A percentile compares a stretch with the other conserved stretches of the same genome.
Conservation (phyloP, 208 protist species). For the Wallacemonas sp. region DNA sequence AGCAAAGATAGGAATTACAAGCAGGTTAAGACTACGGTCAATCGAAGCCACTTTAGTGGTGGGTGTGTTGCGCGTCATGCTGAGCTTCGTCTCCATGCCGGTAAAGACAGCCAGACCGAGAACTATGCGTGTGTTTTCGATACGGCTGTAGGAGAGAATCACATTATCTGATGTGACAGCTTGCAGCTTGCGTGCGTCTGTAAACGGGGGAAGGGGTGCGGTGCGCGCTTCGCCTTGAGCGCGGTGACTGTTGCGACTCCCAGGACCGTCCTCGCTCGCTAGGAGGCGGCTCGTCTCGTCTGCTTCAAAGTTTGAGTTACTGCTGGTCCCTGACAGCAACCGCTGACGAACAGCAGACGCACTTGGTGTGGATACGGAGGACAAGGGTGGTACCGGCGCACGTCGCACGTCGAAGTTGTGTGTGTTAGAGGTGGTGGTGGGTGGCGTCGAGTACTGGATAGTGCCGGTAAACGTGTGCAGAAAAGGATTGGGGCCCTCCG, state of each 20-base stretch:
- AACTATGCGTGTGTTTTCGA: conserved; percentile 82
- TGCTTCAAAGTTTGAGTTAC: conserved; percentile 3
- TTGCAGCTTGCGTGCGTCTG: conserved; percentile 13
- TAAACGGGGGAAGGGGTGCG: conserved; percentile 8
- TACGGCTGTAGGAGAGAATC: conserved; percentile 68
- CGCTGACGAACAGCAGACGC: background rate
- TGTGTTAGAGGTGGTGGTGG: background rate
- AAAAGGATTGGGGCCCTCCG: conserved; percentile 67
- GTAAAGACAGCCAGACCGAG: conserved; percentile 91
- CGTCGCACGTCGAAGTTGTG: background rate
- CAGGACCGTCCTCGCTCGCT: background rate
- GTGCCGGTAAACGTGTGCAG: conserved; percentile 51
- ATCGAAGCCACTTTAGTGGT: conserved; percentile 90
- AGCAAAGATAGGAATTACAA: conserved; percentile 87
- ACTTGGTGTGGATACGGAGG: background rate
- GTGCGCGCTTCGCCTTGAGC: conserved; percentile 8
- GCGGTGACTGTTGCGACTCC: background rate
- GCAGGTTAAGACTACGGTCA: conserved; percentile 80
- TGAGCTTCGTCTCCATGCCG: conserved; percentile 92
- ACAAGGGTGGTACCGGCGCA: background rate
- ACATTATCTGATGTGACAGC: conserved; percentile 64
- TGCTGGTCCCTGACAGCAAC: background rate
- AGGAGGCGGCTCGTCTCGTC: conserved; percentile 10
- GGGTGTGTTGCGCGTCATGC: conserved; percentile 73
- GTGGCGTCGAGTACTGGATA: conserved; percentile 25